Conservation (phyloP, 768 basidiomycete genomes). For the Suillus hirtellus region DNA sequence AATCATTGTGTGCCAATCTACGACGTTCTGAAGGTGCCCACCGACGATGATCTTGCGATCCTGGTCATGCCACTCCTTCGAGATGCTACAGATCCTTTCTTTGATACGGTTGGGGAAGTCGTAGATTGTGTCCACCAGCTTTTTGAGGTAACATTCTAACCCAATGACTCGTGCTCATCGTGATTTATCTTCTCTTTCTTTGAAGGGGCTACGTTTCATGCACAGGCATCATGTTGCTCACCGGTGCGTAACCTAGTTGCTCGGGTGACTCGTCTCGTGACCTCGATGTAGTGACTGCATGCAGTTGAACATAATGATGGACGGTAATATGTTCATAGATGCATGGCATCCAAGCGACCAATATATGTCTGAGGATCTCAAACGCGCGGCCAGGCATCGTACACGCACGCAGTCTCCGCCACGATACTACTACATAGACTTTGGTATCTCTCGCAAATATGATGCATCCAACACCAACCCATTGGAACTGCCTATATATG, state of each 20-base stretch:
- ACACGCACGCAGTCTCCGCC: constrained; percentile 31
- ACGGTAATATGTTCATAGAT: constrained; percentile 28
- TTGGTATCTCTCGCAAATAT: constrained; percentile 36
- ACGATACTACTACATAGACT: constrained; percentile 39
- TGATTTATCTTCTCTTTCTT: not conserved
- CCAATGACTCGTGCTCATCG: too few species aligned
- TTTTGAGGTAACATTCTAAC: constrained; percentile 30
- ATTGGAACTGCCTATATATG: constrained; percentile 30
- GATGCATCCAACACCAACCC: constrained; percentile 28
- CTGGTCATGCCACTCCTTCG: constrained; percentile 29
- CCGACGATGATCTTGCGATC: constrained; percentile 12
- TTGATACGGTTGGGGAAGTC: constrained; percentile 25
- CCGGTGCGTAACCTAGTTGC: too few species aligned
- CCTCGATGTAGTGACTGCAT: constrained; percentile 27
- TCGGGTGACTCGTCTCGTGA: too few species aligned
- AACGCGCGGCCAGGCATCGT: constrained; percentile 25
- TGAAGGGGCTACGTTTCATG: constrained; percentile 38
- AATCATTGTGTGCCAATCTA: constrained; percentile 28
- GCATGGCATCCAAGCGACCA: constrained; percentile 26
- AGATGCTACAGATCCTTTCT: constrained; percentile 14
- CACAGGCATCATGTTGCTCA: constrained; percentile 40
- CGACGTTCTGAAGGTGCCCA: constrained; percentile 16
- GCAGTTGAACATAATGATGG: constrained; percentile 36
- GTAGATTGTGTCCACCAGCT: constrained; percentile 24
- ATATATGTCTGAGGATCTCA: constrained; percentile 6